These are phyloP conservation scores for Lentinula detonsa DNA, from an alignment of 768 basidiomycete genomes.

Conservation along the genomic window DNA sequence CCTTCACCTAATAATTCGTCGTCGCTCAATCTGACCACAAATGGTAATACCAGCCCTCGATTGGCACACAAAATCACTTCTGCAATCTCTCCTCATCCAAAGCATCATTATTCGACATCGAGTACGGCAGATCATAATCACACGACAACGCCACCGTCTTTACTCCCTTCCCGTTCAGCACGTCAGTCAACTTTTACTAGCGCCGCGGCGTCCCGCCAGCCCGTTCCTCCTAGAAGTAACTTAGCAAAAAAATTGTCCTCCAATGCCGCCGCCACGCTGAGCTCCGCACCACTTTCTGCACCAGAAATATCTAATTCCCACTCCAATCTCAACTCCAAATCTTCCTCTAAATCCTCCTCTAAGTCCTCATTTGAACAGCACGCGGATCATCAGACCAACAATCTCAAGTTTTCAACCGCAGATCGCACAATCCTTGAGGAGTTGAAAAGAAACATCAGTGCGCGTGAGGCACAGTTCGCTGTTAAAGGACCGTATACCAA, in stretches of 20 bases:
- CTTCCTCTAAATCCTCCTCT: background rate
- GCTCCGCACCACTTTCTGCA: constrained; percentile 1
- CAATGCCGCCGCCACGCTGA: background rate
- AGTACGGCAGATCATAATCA: background rate
- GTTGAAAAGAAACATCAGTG: constrained; percentile 43
- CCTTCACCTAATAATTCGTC: background rate
- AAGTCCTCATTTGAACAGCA: background rate
- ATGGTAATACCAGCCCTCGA: background rate
- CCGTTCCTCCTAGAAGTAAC: too few species aligned
- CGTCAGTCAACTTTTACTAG: background rate
- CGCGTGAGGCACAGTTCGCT: constrained; percentile 51
- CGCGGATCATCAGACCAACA: background rate
- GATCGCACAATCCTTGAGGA: constrained; percentile 58
- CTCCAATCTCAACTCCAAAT: constrained; percentile 7
- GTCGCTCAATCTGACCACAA: background rate
- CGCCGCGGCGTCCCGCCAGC: background rate
- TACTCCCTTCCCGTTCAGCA: background rate
- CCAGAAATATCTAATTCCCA: background rate
- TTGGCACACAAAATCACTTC: background rate
- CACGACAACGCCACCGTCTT: constrained; percentile 1
- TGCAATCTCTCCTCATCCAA: background rate
- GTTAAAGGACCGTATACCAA: constrained; percentile 32
- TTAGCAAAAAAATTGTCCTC: background rate
- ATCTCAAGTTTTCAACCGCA: constrained; percentile 48
- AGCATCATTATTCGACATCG: background rate